A percentile compares a stretch with the other conserved stretches of the same genome.
Conservation (phyloP, 2,329 filamentous ascomycete species). For the Dothiorella sarmentorum region DNA sequence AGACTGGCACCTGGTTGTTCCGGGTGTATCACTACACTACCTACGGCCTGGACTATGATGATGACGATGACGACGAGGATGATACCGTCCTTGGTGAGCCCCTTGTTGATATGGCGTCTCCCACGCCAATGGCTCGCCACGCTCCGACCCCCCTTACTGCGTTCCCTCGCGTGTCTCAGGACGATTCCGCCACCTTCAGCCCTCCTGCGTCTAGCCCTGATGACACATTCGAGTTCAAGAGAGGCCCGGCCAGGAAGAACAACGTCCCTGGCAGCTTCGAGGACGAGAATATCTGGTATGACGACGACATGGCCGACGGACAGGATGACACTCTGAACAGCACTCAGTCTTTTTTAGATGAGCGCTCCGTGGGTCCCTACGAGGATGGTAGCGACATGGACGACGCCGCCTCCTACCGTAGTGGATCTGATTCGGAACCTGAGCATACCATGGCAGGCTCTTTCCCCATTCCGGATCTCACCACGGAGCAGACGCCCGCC, state of each 20-base stretch:
- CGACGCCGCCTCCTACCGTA: constrained; percentile 59
- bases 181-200: constrained; percentile 36
- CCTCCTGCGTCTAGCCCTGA: constrained; percentile 46
- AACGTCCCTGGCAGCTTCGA: constrained; percentile 79
- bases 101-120: constrained; percentile 41
- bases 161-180: constrained; percentile 23
- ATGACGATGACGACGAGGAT: constrained; percentile 60
- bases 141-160: constrained; percentile 26
- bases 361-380: constrained; percentile 77
- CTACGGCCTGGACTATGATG: constrained; percentile 75
- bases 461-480: constrained; percentile 68
- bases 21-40: constrained; percentile 95
- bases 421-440: constrained; percentile 68
- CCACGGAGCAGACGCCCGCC: constrained; percentile 64
- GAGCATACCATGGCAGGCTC: constrained; percentile 74
- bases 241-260: constrained; percentile 41
- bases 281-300: constrained; percentile 55
- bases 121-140: constrained; percentile 34
- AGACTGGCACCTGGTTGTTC: constrained; percentile 87
- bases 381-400: constrained; percentile 57
- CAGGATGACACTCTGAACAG: constrained; percentile 33
- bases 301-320: constrained; percentile 45
- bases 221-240: constrained; percentile 56
- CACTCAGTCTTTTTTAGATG: constrained; percentile 83
- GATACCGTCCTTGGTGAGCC: constrained; percentile 38